These are phyloP conservation scores for Oxytropis ochrocephala DNA, from an alignment of 306 rosid species.

Conservation along the genomic window DNA sequence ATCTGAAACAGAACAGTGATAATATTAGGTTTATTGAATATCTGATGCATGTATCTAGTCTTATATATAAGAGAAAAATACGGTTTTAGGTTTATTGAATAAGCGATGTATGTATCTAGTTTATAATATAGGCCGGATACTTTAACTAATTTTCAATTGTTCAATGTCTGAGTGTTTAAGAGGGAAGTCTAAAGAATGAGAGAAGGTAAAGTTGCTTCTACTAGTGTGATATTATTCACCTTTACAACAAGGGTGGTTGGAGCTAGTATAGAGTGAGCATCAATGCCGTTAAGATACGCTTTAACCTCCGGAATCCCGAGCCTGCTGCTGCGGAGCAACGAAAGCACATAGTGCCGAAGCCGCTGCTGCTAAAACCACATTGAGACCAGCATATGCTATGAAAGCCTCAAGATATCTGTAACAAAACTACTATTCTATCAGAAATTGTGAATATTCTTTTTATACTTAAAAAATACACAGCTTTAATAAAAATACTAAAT, in stretches of 20 bases:
- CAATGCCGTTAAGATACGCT: slow-evolving; percentile 89
- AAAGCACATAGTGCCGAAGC: slow-evolving; percentile 79
- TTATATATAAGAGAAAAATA: no score
- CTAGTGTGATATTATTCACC: slow-evolving; percentile 32
- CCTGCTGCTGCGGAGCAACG: slow-evolving; percentile 96
- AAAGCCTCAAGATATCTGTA: slow-evolving; percentile 71
- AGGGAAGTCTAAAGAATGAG: background rate
- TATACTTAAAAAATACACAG: background rate
- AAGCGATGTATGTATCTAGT: no score
- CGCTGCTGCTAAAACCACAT: slow-evolving; percentile 48
- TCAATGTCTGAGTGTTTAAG: background rate
- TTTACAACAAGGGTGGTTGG: slow-evolving; percentile 85
- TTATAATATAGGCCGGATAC: no score
- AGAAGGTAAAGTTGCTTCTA: background rate
- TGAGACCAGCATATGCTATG: slow-evolving; percentile 48
- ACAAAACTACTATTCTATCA: slow-evolving; percentile 25
- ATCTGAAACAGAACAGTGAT: slow-evolving; percentile 23
- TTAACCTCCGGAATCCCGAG: slow-evolving; percentile 93
- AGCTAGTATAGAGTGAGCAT: slow-evolving; percentile 72
- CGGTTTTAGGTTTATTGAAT: no score
- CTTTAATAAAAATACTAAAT: background rate
- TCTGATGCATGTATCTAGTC: no score
- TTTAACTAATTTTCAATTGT: background rate
- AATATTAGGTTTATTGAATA: no score
- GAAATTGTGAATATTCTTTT: background rate